phyloP scores from a whole-genome alignment of 106 monocot genomes.

The Gastrodia elata region DNA sequence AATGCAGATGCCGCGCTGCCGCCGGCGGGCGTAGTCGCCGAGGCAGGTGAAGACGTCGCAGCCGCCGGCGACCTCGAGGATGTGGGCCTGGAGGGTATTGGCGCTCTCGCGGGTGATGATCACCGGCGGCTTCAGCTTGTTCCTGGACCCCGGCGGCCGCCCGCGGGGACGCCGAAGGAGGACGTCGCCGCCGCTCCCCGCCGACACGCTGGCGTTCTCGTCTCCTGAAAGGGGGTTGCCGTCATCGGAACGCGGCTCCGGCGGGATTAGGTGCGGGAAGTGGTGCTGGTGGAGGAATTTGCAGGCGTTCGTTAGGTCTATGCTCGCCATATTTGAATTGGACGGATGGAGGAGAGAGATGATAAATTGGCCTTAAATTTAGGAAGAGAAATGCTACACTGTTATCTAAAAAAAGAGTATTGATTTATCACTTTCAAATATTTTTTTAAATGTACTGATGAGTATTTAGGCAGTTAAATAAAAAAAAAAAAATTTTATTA shows the following conservation, averaged over 20 bases:
- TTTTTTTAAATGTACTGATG: no score
- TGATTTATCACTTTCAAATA: no score
- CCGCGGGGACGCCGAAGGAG: neutral
- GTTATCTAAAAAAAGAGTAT: no score
- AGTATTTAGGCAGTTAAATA: no score
- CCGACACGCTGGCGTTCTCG: neutral
- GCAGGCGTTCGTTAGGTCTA: neutral
- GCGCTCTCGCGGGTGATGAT: neutral
- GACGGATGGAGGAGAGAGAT: no score
- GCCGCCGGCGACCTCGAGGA: conserved; percentile 1
- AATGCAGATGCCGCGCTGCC: neutral
- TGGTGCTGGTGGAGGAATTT: neutral
- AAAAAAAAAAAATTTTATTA: no score
- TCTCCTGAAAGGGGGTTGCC: neutral
- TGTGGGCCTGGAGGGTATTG: conserved; percentile 1
- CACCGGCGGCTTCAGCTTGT: neutral
- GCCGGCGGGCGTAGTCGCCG: neutral
- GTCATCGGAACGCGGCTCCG: neutral
- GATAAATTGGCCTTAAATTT: no score
- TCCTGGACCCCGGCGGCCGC: neutral
- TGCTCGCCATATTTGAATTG: neutral
- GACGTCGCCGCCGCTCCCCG: neutral
- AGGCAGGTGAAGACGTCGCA: conserved; percentile 1
- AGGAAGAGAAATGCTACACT: no score
- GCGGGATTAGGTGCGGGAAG: neutral